Evolutionary conservation across 2,329 filamentous ascomycete species (phyloP).

Genomic region (Xylariales sp.): DNA sequence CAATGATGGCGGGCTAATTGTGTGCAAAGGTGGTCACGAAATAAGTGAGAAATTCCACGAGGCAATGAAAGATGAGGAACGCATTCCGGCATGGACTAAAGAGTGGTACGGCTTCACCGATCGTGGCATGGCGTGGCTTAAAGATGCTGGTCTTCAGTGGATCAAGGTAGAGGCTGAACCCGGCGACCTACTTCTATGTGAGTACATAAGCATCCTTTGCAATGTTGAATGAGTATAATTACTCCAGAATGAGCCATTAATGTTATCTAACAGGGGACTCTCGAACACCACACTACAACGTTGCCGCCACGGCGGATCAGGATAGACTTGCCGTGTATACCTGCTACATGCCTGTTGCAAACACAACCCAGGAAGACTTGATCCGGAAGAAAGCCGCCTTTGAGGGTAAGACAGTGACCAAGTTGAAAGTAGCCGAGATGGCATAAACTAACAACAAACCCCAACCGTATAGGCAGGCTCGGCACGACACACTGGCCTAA

Average conservation of each 20-base stretch:
- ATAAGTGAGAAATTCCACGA: constrained; percentile 29
- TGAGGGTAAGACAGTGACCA: too few species aligned
- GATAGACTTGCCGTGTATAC: constrained; percentile 32
- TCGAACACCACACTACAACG: constrained; percentile 37
- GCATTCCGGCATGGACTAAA: constrained; percentile 28
- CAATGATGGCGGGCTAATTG: constrained; percentile 29
- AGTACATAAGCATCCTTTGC: too few species aligned
- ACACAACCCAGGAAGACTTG: constrained; percentile 34
- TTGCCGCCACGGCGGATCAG: constrained; percentile 23
- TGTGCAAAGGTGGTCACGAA: constrained; percentile 22
- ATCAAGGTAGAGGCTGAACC: constrained; percentile 35
- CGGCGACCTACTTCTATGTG: constrained; percentile 34
- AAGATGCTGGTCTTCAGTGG: constrained; percentile 25
- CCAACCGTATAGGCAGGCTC: too few species aligned
- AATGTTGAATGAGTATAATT: too few species aligned
- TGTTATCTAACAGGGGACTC: constrained; percentile 10
- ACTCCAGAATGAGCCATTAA: too few species aligned
- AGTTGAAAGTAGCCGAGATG: too few species aligned
- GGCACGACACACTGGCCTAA: constrained; percentile 41
- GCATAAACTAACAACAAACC: too few species aligned
- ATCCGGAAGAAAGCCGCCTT: constrained; percentile 35
- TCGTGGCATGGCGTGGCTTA: constrained; percentile 30
- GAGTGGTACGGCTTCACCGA: constrained; percentile 31
- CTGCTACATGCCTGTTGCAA: constrained; percentile 34
- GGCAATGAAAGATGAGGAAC: constrained; percentile 22